Base-by-base conservation (phyloP, 306 rosid genomes). In the Acacia confusa region DNA sequence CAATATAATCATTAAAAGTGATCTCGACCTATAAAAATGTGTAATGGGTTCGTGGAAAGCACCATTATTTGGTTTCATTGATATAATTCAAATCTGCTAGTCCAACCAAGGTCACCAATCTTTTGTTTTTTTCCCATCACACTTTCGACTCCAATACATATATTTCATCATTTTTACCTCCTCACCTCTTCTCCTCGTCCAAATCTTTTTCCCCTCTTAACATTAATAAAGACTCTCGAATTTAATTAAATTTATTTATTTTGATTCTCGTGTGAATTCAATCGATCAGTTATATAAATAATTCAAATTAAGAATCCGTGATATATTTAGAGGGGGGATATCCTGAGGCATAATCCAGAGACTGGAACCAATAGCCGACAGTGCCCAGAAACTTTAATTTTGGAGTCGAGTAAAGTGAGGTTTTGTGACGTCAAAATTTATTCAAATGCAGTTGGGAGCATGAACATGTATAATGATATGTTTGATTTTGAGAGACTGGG, bases 101-200 rank as follows among this genome's bases (percentile, higher is more conserved):
- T 28, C 30, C 50, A 69, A 40, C 53, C 52, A 69, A 4, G 32
- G 20, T n/a, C 47, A 43, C 75, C 84, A n/a, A n/a, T 75, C 78
- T 25, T 79, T 81, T 48, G 67, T 83, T 82, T 87, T 79, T 78
- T 86, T 86, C 48, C 15, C 9, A 47, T 93, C 97, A 94, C 97
- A 94, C 97, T 91, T 89, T 94, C 81, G 79, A 92, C 86, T 89
- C 90, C 82, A 78, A 84, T 71, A 68, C 36, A 17, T 32, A 72
- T 68, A 38, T 20, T 76, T 82, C 73, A 48, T 78, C 53, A 41
- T 68, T 72, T 69, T 60, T 4, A 32, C 34, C 67, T 34, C 55
- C n/a, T 30, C 34, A 2, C 34, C 34, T 30, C 34, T 30, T 2
- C 34, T 30, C 3, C 34, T 30, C 4, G 34, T n/a, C n/a, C n/a